Evolutionary conservation across 2,329 filamentous ascomycete species (phyloP), one percentile per base, ranked within the genome.

Genomic region (Diaporthe citri): DNA sequence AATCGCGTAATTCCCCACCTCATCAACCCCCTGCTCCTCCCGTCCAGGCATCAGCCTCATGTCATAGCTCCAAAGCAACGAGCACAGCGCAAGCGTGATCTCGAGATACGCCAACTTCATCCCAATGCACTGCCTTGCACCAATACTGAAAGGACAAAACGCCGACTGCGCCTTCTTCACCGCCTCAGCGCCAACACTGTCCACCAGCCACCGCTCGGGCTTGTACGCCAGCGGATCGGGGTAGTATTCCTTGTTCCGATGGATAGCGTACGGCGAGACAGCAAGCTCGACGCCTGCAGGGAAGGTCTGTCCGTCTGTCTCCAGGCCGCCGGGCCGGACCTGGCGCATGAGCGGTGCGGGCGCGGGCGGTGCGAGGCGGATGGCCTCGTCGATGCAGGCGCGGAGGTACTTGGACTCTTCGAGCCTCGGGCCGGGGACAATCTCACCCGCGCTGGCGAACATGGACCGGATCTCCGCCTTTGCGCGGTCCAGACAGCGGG

Each of bases 371-470:
- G 77, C 4, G 75, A 79, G 70, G 22, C 78, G 77, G 3, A 80
- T 78, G 13, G 78, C 70, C 62, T 80, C 77, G 57, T 80, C 84
- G 36, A 88, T 81, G 60, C 84, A 85, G 4, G 86, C 86, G 20
- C 81, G 80, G 1, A 88, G 82, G 75, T 86, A 88, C 0, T 71
- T 60, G 39, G 84, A 84, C 1, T 75, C 34, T 3, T 46, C 46
- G 15, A 72, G 70, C n/a, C 22, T 4, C 5, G 56, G 13, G 22
- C 70, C 56, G 31, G 31, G 56, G 8, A 43, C 39, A 2, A 72
- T 72, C 3, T 59, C 41, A 1, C 39, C 39, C 1, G 56, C 41
- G 28, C 12, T 9, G 22, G 55, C 69, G 31, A 72, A 62, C 12
- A 6, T 9, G 10, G 17, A 31, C 15, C 69, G 69, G 12, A 72